Conservation (phyloP, 176 grass and related monocot species). For the Typha latifolia region DNA sequence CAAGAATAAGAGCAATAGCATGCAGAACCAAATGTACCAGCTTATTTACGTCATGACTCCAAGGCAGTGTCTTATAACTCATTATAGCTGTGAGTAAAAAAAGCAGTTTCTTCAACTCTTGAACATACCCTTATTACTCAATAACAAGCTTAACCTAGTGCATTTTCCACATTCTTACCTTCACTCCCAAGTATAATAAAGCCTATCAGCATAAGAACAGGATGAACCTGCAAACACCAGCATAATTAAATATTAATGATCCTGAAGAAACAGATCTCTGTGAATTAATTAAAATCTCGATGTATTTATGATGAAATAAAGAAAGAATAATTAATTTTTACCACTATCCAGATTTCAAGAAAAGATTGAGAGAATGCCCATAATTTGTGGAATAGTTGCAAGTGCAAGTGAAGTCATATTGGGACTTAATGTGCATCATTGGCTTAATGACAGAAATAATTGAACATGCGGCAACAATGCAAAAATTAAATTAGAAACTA, state of each 20-base stretch:
- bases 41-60: conserved; percentile 61
- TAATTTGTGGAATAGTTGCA: too few species aligned
- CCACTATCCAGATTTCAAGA: too few species aligned
- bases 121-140: neutral
- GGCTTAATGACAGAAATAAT: too few species aligned
- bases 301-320: too few species aligned
- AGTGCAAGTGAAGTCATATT: too few species aligned
- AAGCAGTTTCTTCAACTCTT: neutral
- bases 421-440: too few species aligned
- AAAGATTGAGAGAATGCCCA: too few species aligned
- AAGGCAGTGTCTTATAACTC: conserved; percentile 58
- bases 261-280: neutral
- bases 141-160: neutral
- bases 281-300: neutral
- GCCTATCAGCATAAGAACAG: conserved; percentile 93
- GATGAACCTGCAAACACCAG: conserved; percentile 62
- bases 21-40: conserved; percentile 59
- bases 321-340: too few species aligned
- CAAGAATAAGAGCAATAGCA: conserved; percentile 50
- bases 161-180: conserved; percentile 31
- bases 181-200: conserved; percentile 76
- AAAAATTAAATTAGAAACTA: too few species aligned
- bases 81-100: conserved; percentile 57
- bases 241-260: neutral
- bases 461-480: too few species aligned